Base-by-base conservation (phyloP, 345 rosid species). In the Hypericum androsaemum region DNA sequence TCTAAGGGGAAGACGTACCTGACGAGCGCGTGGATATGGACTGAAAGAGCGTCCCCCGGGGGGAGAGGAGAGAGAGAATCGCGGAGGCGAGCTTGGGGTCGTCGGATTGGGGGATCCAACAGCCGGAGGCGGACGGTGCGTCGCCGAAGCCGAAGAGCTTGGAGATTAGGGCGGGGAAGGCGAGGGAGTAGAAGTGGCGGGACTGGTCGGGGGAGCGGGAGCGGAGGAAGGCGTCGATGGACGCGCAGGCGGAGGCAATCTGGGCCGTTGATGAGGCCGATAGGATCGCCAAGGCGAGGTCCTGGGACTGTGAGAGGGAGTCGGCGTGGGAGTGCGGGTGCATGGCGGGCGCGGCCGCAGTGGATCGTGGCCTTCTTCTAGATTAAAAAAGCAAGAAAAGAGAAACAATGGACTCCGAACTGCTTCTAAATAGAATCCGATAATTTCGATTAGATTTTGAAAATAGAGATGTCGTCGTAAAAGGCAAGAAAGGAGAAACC, bases 151-250 rank as follows among this genome's bases (percentile, higher is more conserved):
- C 94, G 58, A 80, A 89, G 49, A 86, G 80, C 71, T 84, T 83
- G 53, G 82, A 80, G 72, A 89, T 82, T 63, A 89, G 71, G 41
- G 73, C 47, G 6, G 97, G 95, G 65, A 89, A 89, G 53, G 97
- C 60, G 58, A 82, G 41, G 63, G 90, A 89, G 80, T 81, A 89
- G 86, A 89, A 89, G 68, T 83, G 88, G 52, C 97, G 97, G 58
- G 74, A 81, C 12, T 89, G 94, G 60, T 89, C 95, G 37, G 95
- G 81, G 8, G 86, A 56, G 57, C 73, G 82, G 5, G 84, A 77
- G 61, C 59, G 86, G 5, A 83, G 67, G 71, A 81, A 86, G 57
- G 84, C 64, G 50, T 77, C 81, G 52, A 80, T 62, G 71, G 83
- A 69, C 64, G 75, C 63, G 65, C 86, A 81, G 54, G 79, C 76